Base-by-base conservation (phyloP, 176 grass and related monocot genomes). In the Thinopyrum elongatum region DNA sequence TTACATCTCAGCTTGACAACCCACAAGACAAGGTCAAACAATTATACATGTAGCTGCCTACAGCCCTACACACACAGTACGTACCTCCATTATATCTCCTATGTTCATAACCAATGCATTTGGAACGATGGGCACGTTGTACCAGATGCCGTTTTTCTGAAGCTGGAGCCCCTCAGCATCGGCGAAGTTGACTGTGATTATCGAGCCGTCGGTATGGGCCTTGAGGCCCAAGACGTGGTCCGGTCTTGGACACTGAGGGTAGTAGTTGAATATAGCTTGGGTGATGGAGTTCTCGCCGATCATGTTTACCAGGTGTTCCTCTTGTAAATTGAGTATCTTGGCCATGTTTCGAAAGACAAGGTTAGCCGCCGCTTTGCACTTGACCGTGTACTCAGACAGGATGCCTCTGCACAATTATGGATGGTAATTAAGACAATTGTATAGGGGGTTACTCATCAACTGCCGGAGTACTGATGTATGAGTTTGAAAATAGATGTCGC, bases 21-120 rank as follows among this genome's bases (percentile, higher is more conserved):
- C 21, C 4, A 3, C 2, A 33, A 63, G 2, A 14, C 8, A 34
- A 55, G 35, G n/a, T 21, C 28, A 67, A 31, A 33, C 14, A 83
- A 73, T 22, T 53, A 21, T 21, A 57, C 0, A 55, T 29, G 38
- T 31, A 31, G 11, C n/a, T n/a, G n/a, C n/a, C n/a, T n/a, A n/a
- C n/a, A n/a, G n/a, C n/a, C n/a, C n/a, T n/a, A n/a, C n/a, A n/a
- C n/a, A 67, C 9, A 8, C 1, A n/a, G n/a, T n/a, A n/a, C n/a
- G n/a, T 86, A 92, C 91, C 91, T 93, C 91, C 33, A 90, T 90
- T 22, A 7, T 17, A 78, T 93, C 91, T 8, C 88, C 85, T 1
- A 88, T 14, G 65, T 82, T 90, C 31, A 93, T 22, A 7, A 93
- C 26, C 41, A 93, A 21, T 3, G 88, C 74, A 69, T 88, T 49